Evolutionary conservation across 2,329 filamentous ascomycete genomes (phyloP).

Genomic region (Venturia effusa): DNA sequence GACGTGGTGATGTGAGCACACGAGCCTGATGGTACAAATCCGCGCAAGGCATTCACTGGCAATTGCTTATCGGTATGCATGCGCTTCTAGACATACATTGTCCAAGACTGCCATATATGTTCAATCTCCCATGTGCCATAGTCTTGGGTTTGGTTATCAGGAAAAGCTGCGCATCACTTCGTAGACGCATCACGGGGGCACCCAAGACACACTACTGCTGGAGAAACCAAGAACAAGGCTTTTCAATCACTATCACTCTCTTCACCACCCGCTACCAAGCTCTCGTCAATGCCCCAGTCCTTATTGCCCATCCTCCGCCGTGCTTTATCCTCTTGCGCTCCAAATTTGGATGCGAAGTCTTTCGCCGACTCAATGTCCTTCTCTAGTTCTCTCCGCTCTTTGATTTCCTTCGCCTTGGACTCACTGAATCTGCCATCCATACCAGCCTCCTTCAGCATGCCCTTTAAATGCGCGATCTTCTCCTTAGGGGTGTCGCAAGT

Average conservation of each 20-base stretch:
- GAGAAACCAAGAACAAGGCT: neutral
- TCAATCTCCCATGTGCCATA: no score
- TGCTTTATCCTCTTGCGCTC: neutral
- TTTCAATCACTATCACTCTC: neutral
- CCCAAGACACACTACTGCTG: no score
- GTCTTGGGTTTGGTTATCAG: no score
- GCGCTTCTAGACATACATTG: no score
- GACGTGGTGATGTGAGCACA: no score
- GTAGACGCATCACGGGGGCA: no score
- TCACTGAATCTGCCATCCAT: slow-evolving; percentile 85
- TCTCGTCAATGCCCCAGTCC: slow-evolving; percentile 2
- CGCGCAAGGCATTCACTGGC: no score
- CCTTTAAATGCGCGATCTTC: slow-evolving; percentile 73
- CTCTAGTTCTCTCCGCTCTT: slow-evolving; percentile 71
- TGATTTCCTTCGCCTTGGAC: slow-evolving; percentile 76
- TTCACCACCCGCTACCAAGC: neutral
- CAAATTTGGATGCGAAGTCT: slow-evolving; percentile 49
- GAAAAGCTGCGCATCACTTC: no score
- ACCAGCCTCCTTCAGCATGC: slow-evolving; percentile 68
- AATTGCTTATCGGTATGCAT: no score
- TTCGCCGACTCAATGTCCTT: slow-evolving; percentile 78
- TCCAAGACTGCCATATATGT: no score
- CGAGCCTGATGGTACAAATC: no score
- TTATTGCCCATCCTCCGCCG: neutral
- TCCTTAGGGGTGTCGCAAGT: slow-evolving; percentile 60